Evolutionary conservation across 1,284 basidiomycete species (phyloP).

Genomic region (Caloboletus inedulis): DNA sequence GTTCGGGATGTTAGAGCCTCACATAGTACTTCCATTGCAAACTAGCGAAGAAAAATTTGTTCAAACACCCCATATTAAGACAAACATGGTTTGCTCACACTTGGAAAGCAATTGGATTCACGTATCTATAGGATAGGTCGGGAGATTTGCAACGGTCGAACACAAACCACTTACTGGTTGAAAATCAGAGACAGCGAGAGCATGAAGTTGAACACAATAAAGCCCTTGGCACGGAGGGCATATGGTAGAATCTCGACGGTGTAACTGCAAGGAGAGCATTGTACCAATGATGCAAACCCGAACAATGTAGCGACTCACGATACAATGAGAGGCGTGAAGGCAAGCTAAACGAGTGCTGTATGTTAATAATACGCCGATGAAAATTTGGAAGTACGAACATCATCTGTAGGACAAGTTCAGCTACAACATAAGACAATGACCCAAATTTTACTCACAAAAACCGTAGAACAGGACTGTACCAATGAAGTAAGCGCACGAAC

Average conservation of each 20-base stretch:
- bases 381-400: neutral
- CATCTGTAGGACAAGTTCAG: neutral
- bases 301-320: neutral
- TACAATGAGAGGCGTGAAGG: neutral
- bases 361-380: neutral
- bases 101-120: conserved; percentile 68
- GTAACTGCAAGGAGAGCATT: conserved; percentile 28
- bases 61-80: neutral
- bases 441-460: neutral
- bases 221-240: conserved; percentile 71
- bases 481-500: conserved; percentile 38
- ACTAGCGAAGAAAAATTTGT: neutral
- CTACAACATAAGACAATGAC: neutral
- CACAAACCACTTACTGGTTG: conserved; percentile 48
- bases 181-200: conserved; percentile 66
- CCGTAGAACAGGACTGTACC: neutral
- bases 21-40: conserved; percentile 65
- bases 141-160: neutral
- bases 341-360: neutral
- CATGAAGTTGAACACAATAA: conserved; percentile 67
- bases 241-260: conserved; percentile 72
- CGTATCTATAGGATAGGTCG: conserved; percentile 41
- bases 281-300: neutral
- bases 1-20: conserved; percentile 8
- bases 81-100: conserved; percentile 22